These are phyloP conservation scores for Phyllachora maydis DNA, from an alignment of 2,329 filamentous ascomycete species.

Conservation along the genomic window DNA sequence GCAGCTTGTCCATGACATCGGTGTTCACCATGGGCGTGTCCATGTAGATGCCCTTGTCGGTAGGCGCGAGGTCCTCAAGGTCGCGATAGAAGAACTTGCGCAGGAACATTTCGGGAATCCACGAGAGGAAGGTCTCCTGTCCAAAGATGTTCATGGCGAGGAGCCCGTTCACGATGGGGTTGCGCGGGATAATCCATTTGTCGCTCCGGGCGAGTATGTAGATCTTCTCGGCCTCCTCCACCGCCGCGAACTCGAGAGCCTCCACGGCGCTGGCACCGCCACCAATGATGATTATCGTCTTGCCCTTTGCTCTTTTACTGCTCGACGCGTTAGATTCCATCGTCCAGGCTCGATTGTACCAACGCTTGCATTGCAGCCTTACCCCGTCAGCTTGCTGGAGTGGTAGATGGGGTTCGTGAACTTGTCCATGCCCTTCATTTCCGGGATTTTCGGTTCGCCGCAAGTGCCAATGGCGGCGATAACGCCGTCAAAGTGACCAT, in stretches of 20 bases:
- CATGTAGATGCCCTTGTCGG: constrained; percentile 54
- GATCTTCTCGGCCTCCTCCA: constrained; percentile 43
- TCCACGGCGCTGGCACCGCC: constrained; percentile 69
- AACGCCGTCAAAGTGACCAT: constrained; percentile 60
- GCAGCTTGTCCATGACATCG: constrained; percentile 57
- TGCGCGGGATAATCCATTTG: constrained; percentile 77
- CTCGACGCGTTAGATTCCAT: not conserved
- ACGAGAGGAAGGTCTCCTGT: constrained; percentile 53
- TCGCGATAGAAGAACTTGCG: constrained; percentile 70
- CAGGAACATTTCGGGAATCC: constrained; percentile 58
- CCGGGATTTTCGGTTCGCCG: constrained; percentile 52
- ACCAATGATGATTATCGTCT: constrained; percentile 57
- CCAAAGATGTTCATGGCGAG: constrained; percentile 64
- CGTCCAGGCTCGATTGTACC: no score
- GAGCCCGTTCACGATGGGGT: constrained; percentile 51
- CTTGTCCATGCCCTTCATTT: constrained; percentile 45
- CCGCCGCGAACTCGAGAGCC: constrained; percentile 58
- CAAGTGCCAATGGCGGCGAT: constrained; percentile 66
- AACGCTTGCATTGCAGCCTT: no score
- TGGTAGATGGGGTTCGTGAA: constrained; percentile 59
- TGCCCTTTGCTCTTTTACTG: constrained; percentile 47
- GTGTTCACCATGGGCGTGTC: constrained; percentile 80
- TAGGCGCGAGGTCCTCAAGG: constrained; percentile 50
- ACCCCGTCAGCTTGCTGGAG: constrained; percentile 51
- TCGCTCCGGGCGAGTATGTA: constrained; percentile 59